Evolutionary conservation across 805 yeast species (phyloP).

Genomic region (Starmerella potacharoeniae): DNA sequence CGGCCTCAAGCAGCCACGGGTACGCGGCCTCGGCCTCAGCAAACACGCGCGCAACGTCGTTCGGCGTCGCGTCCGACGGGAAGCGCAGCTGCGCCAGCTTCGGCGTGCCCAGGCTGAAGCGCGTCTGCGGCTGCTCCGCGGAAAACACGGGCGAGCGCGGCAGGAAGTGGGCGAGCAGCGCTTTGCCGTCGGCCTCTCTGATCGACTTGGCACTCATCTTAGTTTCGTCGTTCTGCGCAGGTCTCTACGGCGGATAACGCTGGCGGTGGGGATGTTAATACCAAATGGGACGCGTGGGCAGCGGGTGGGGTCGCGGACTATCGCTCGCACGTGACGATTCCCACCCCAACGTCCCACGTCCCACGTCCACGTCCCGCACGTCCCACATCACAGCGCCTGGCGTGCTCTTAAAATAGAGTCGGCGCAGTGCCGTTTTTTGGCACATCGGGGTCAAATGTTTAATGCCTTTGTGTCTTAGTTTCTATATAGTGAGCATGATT

Average conservation of each 20-base stretch:
- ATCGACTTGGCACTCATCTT: slow-evolving; percentile 37
- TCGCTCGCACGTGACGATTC: not conserved
- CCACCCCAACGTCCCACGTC: not conserved
- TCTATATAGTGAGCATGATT: too few relatives aligned
- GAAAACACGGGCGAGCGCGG: slow-evolving; percentile 32
- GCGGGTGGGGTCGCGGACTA: not conserved
- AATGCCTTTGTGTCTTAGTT: too few relatives aligned
- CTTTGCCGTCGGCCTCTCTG: slow-evolving; percentile 39
- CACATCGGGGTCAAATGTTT: too few relatives aligned
- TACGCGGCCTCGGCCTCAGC: slow-evolving; percentile 30
- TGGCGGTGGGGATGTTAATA: not conserved
- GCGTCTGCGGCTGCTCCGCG: slow-evolving; percentile 26
- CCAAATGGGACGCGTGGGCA: not conserved
- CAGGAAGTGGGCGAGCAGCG: slow-evolving; percentile 34
- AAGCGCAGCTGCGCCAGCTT: slow-evolving; percentile 31
- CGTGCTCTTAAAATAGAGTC: too few relatives aligned
- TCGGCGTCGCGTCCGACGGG: slow-evolving; percentile 23
- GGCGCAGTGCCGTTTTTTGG: too few relatives aligned
- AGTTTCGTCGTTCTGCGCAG: not conserved
- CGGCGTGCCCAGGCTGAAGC: slow-evolving; percentile 28
- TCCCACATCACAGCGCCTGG: too few relatives aligned
- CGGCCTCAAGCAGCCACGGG: slow-evolving; percentile 33
- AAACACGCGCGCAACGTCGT: slow-evolving; percentile 28
- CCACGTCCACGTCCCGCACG: not conserved
- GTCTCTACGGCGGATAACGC: not conserved